Evolutionary conservation across 768 basidiomycete species (phyloP).

Genomic region (Hygrophorus pudorinus): DNA sequence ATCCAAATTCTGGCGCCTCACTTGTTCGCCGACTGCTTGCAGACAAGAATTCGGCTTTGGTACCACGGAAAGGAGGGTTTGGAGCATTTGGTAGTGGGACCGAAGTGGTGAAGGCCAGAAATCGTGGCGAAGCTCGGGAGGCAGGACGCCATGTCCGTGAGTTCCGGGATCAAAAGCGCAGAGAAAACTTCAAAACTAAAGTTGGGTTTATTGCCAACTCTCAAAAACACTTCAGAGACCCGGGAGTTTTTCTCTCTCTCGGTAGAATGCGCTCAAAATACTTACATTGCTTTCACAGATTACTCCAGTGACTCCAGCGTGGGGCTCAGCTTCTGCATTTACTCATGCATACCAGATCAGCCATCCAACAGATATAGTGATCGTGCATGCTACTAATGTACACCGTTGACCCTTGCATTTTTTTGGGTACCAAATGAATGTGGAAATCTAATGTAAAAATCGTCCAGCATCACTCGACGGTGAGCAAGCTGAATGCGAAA

Average conservation of each 20-base stretch:
- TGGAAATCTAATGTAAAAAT: no score
- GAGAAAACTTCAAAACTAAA: constrained; percentile 78
- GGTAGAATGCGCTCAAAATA: no score
- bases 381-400: no score
- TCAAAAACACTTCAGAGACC: constrained; percentile 86
- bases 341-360: no score
- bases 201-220: constrained; percentile 71
- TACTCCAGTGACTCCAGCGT: no score
- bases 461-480: neutral
- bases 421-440: no score
- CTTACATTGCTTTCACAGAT: no score
- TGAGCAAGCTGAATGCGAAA: constrained; percentile 6
- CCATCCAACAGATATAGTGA: no score
- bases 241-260: constrained; percentile 34
- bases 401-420: no score
- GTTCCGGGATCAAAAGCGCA: constrained; percentile 68
- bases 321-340: no score
- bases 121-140: constrained; percentile 90
- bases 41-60: constrained; percentile 77
- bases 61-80: constrained; percentile 77
- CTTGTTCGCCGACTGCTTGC: constrained; percentile 69
- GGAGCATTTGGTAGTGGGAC: constrained; percentile 79
- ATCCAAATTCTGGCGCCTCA: constrained; percentile 63
- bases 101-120: constrained; percentile 81
- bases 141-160: constrained; percentile 81